Evolutionary conservation across 2,329 filamentous ascomycete species (phyloP).

Genomic region (Fusarium burgessii): DNA sequence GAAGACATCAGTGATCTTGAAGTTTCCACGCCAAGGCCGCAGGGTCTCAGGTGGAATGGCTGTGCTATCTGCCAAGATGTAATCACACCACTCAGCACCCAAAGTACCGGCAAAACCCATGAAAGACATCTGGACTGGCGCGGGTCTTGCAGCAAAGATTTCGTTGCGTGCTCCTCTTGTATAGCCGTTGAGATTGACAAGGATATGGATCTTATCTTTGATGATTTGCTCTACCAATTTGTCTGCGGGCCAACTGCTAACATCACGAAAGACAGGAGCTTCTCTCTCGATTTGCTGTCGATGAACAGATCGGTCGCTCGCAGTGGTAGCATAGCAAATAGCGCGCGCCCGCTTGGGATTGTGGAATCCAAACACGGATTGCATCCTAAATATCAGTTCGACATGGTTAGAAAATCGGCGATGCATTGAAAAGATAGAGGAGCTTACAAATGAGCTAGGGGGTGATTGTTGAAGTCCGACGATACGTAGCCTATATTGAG

Average conservation of each 20-base stretch:
- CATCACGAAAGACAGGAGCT: constrained; percentile 90
- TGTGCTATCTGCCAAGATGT: constrained; percentile 89
- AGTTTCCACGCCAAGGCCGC: constrained; percentile 81
- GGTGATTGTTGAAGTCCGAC: constrained; percentile 99
- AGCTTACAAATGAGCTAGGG: constrained; percentile 84
- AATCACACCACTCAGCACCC: constrained; percentile 98
- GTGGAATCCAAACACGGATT: constrained; percentile 96
- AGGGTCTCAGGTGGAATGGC: constrained; percentile 87
- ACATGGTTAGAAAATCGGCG: constrained; percentile 12
- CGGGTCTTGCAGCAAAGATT: constrained; percentile 93
- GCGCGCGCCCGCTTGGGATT: constrained; percentile 79
- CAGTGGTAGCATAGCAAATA: constrained; percentile 95
- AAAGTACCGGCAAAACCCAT: constrained; percentile 98
- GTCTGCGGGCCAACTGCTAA: constrained; percentile 87
- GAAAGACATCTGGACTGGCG: constrained; percentile 98
- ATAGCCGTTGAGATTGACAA: constrained; percentile 98
- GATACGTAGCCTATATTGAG: constrained; percentile 97
- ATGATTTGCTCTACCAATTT: constrained; percentile 88
- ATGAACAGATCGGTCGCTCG: constrained; percentile 89
- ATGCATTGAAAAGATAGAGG: not conserved
- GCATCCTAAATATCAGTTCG: constrained; percentile 71
- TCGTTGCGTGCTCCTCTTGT: constrained; percentile 97
- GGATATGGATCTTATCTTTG: constrained; percentile 88
- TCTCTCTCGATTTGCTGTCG: constrained; percentile 93
- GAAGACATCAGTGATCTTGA: constrained; percentile 78